Base-by-base conservation (phyloP, 441 rosid genomes). In the Bocquillonia castaneifolia region DNA sequence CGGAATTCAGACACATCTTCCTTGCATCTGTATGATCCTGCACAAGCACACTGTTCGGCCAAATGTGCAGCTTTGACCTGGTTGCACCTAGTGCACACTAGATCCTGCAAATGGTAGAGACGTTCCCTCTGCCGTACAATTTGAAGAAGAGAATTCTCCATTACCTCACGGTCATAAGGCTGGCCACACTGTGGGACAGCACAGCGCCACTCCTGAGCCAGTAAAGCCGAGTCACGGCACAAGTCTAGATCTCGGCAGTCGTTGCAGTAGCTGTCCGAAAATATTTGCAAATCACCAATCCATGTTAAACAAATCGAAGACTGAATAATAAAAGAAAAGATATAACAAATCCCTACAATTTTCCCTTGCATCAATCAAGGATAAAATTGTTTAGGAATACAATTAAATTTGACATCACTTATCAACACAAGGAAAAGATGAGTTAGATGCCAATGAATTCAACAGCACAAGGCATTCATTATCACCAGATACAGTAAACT, bases 51-150 rank as follows among this genome's bases (percentile, higher is more conserved):
- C 71, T 88, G 96, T 81, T 90, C 90, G 17, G 92, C 78, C 72
- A 94, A 73, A 82, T 94, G 97, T 42, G 88, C 90, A 1, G 90
- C 93, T 82, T 94, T 94, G 78, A 94, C 93, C 71, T 90, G 97
- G 75, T 86, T 88, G 81, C 96, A 93, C 82, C 93, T 79, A 13
- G 65, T 68, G 81, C 97, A 91, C 60, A 85, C 83, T 61, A 93
- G 88, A 76, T 93, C 99, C 77, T 91, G 97, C 74, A 91, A 80
- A 69, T 91, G 97, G 78, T 91, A 91, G 52, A 87, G 81, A 6
- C 86, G 85, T 54, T 90, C 99, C 77, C 92, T 77, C 73, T 90
- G 92, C 66, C 92, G 79, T 55, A 88, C 92, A 50, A 90, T 90
- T 78, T 94, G 93, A 53, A 94, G 83, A 78, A 94, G 96, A 18